These are phyloP conservation scores for Thalassiosira exigua DNA, from an alignment of 352 stramenopile genomes.

Conservation along the genomic window DNA sequence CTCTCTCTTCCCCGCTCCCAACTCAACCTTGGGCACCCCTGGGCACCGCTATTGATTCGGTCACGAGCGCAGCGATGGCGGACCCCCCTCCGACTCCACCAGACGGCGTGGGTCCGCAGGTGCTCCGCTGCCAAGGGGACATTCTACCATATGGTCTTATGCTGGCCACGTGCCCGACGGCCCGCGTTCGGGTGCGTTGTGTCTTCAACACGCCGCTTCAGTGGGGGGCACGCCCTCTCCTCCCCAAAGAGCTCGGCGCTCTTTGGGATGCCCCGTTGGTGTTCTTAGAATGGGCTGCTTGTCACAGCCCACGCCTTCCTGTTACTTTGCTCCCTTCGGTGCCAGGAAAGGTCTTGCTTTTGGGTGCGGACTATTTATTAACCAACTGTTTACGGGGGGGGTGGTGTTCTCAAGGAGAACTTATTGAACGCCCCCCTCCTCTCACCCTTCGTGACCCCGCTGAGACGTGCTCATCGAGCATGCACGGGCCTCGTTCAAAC, in stretches of 20 bases:
- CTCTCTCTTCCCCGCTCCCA: constrained; percentile 1
- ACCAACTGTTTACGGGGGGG: background rate
- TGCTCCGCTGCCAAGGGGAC: background rate
- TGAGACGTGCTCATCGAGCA: background rate
- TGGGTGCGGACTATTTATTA: constrained; percentile 5
- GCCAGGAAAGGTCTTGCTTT: constrained; percentile 10
- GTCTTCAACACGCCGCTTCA: constrained; percentile 1
- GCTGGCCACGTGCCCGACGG: background rate
- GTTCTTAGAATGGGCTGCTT: background rate
- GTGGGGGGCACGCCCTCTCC: background rate
- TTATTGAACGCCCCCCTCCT: no score
- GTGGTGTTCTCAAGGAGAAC: no score
- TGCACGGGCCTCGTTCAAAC: background rate
- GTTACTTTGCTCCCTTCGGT: background rate
- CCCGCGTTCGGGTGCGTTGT: background rate
- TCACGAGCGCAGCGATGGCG: background rate
- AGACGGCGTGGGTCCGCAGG: background rate
- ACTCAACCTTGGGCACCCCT: constrained; percentile 5
- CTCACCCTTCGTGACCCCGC: background rate
- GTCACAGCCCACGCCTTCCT: background rate
- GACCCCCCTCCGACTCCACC: background rate
- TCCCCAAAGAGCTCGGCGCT: background rate
- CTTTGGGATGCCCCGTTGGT: background rate
- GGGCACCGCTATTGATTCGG: background rate
- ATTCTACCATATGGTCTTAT: background rate